These are phyloP conservation scores for Tilletia indica DNA, from an alignment of 1,284 basidiomycete genomes.

Conservation along the genomic window DNA sequence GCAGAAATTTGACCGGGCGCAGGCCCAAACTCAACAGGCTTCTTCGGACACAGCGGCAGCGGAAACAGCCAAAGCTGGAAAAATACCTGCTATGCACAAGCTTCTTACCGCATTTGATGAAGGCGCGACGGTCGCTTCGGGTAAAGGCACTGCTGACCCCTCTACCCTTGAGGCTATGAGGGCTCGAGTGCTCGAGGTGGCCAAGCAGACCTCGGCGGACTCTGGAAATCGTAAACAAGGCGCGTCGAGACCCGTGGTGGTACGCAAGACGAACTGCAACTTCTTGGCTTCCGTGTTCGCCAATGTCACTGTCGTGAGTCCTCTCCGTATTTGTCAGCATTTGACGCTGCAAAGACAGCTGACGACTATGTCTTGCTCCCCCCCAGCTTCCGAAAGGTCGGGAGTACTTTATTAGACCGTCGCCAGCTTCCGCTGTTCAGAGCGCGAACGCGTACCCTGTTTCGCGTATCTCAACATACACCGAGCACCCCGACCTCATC, in stretches of 20 bases:
- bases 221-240: slow-evolving; percentile 32
- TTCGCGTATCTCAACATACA: slow-evolving; percentile 50
- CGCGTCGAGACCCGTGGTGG: slow-evolving; percentile 32
- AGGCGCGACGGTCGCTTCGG: slow-evolving; percentile 43
- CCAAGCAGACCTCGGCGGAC: slow-evolving; percentile 17
- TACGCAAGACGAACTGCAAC: slow-evolving; percentile 53
- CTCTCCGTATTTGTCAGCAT: too few species aligned
- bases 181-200: slow-evolving; percentile 37
- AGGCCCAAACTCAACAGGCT: neutral
- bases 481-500: slow-evolving; percentile 54
- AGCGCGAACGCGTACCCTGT: slow-evolving; percentile 48
- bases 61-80: neutral
- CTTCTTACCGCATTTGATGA: slow-evolving; percentile 54
- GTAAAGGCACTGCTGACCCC: slow-evolving; percentile 26
- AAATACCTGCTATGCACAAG: slow-evolving; percentile 45
- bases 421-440: slow-evolving; percentile 36
- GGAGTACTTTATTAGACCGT: slow-evolving; percentile 49
- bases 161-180: slow-evolving; percentile 49
- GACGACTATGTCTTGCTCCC: neutral
- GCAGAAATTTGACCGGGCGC: slow-evolving; percentile 21
- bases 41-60: neutral
- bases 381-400: slow-evolving; percentile 40
- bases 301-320: slow-evolving; percentile 40
- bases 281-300: slow-evolving; percentile 55
- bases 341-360: too few species aligned